phyloP scores from a whole-genome alignment of 345 rosid species.

The Gossypium australe region DNA sequence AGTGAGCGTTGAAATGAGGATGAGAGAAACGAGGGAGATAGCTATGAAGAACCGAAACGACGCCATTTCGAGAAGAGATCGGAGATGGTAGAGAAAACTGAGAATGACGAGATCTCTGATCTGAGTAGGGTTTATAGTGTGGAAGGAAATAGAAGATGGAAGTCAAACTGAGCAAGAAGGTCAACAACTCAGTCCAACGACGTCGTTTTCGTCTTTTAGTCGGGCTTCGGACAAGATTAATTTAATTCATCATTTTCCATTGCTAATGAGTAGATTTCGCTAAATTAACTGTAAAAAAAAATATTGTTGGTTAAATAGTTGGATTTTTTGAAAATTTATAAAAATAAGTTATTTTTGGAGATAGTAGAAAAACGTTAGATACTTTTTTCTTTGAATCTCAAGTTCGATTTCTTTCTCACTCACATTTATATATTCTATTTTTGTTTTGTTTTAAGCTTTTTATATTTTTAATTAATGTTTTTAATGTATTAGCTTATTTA shows the following conservation, averaged over 20 bases:
- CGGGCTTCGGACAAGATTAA: not conserved
- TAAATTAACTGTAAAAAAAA: no score
- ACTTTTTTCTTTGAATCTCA: no score
- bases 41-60: slow-evolving; percentile 40
- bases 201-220: not conserved
- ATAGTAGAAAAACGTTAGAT: no score
- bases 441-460: no score
- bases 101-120: slow-evolving; percentile 12
- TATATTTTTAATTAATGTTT: no score
- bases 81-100: not conserved
- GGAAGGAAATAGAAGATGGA: not conserved
- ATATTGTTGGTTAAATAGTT: fast-evolving
- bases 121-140: slow-evolving; percentile 15
- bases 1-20: slow-evolving; percentile 44
- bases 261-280: not conserved
- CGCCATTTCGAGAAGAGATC: slow-evolving; percentile 29
- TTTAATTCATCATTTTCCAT: no score
- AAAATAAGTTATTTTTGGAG: no score
- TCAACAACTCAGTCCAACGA: not conserved
- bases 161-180: not conserved
- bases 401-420: no score
- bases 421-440: no score
- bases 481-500: no score
- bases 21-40: slow-evolving; percentile 42
- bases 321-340: no score